These are phyloP conservation scores for Quercus robur DNA, from an alignment of 306 rosid genomes.

Conservation along the genomic window DNA sequence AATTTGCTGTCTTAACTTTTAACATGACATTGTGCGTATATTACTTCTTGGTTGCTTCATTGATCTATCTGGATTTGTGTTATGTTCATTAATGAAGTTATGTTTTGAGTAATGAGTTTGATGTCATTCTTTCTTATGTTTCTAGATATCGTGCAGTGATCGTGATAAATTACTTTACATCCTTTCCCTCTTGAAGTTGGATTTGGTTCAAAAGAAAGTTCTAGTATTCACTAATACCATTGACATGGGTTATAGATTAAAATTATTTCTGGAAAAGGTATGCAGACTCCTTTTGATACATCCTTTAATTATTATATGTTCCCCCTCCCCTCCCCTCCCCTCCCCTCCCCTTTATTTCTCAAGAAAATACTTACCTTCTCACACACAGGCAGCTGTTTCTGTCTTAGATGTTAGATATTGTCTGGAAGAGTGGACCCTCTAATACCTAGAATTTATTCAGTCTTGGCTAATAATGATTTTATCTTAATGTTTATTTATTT, in stretches of 20 bases:
- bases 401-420: neutral
- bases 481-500: neutral
- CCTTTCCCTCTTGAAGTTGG: conserved; percentile 87
- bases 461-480: neutral
- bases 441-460: neutral
- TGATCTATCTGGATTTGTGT: neutral
- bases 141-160: conserved; percentile 62
- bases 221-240: conserved; percentile 79
- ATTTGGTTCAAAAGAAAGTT: conserved; percentile 85
- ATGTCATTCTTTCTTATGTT: neutral
- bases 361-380: neutral
- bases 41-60: neutral
- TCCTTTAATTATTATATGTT: neutral
- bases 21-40: neutral
- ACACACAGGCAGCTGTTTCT: neutral
- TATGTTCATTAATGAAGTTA: neutral
- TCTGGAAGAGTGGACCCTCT: neutral
- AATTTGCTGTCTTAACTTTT: neutral
- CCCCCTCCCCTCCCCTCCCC: neutral
- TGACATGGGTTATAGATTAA: conserved; percentile 80
- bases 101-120: neutral
- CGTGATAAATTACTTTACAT: conserved; percentile 74
- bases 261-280: conserved; percentile 91
- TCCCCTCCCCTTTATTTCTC: neutral
- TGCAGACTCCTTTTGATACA: conserved; percentile 10